Evolutionary conservation across 129 eudicot genomes (phyloP), one percentile per base, ranked within the genome.

Genomic region (Calendula officinalis): DNA sequence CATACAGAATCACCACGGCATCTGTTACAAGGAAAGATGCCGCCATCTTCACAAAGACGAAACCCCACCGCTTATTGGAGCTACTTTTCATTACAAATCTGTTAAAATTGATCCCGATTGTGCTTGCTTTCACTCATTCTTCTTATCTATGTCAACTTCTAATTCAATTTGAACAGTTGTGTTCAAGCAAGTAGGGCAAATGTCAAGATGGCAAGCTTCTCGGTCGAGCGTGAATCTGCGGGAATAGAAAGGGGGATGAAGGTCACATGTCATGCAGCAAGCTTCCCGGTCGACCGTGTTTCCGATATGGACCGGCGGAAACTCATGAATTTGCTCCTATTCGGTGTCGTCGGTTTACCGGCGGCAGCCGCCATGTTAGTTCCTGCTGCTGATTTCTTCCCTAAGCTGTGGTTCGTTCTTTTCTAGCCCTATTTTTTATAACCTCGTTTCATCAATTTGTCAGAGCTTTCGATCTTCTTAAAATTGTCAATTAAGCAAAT

Each of bases 271-370:
- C 83, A 78, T 82, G 96, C 98, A 4, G 67, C 81, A 11, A 80
- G 88, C 66, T 61, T 91, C 17, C 76, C 86, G 2, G 88, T 84
- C 35, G 89, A 84, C 56, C 44, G 82, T 7, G 90, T 82, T 8
- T 84, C 91, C 2, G 96, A 81, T 35, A 85, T 91, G 86, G 85
- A 60, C 8, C 83, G 77, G 62, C 83, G 98, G 78, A 39, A 85
- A 59, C 81, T 83, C 15, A 54, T 92, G 96, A 92, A 85, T 22
- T 56, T 83, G 81, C 75, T 92, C 49, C 78, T 92, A 16, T 9
- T 88, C 70, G 98, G 98, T 15, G 87, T 96, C 49, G 36, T 92
- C 62, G 62, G 87, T 37, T 87, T 92, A 43, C 98, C n/a, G n/a
- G n/a, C 98, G 11, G 41, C 85, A 35, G 82, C 68, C 46, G 84